Evolutionary conservation across 2,329 filamentous ascomycete species (phyloP), one percentile per base, ranked within the genome.

Genomic region (Fusarium liriodendri): DNA sequence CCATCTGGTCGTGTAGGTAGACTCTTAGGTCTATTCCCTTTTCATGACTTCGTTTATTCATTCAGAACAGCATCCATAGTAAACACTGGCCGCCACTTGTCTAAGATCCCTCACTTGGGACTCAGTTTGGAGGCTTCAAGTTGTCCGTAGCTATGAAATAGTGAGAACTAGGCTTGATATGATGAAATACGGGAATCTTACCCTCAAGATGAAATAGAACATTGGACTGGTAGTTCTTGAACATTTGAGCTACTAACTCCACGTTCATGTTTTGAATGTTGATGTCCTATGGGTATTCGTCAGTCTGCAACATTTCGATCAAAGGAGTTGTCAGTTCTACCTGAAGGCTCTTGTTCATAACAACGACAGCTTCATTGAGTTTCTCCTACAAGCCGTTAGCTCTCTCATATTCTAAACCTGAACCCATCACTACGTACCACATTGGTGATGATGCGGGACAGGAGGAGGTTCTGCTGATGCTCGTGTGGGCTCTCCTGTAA

Each of bases 201-300:
- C 97, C 97, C 91, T 98, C 97, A 7, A 99, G 88, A 79, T 99
- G 97, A 82, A 99, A 98, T 7, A 98, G 86, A 16, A 98, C 96
- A 78, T 98, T 99, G 13, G 95, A 98, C 83, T 98, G 95, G 82
- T 99, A 99, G 84, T 98, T 99, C 86, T 98, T 98, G 88, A 98
- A 99, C 97, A 99, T 99, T 81, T 98, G 96, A 1, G 96, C 95
- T 6, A 98, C 97, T 4, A 98, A 89, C 85, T 98, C 97, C 38
- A 98, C 95, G 80, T 99, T 97, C 95, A 98, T 98, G 83, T 98
- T 99, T 79, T 98, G 94, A 65, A 98, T 92, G 80, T 98, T 98
- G 88, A 98, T 98, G 76, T 98, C 96, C 94, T 98, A 77, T 4
- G 2, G 9, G 16, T 20, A 10, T 38, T 70, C 69, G 47, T 71